Evolutionary conservation across 139 green algal genomes (phyloP).

Genomic region (Volvox reticuliferus): DNA sequence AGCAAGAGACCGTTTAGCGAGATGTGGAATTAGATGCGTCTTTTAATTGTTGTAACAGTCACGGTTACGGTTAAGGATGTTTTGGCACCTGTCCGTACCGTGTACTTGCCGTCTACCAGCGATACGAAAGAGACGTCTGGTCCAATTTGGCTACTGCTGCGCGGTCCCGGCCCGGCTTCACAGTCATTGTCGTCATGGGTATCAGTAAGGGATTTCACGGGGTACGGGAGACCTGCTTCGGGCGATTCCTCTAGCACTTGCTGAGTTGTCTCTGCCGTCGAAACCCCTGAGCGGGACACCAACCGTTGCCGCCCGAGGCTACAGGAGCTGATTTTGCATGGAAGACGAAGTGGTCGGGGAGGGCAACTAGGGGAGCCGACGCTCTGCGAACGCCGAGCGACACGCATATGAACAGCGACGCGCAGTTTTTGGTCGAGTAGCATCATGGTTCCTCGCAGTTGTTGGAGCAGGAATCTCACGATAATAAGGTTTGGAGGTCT

Average conservation of each 20-base stretch:
- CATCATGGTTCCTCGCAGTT: no score
- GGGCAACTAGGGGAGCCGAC: not conserved
- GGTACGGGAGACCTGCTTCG: not conserved
- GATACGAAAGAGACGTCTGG: conserved; percentile 19
- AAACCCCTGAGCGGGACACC: not conserved
- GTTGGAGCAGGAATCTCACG: no score
- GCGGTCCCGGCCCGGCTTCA: not conserved
- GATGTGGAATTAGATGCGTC: no score
- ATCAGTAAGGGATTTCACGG: no score
- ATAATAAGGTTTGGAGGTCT: no score
- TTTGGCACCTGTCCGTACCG: not conserved
- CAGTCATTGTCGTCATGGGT: not conserved
- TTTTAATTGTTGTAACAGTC: no score
- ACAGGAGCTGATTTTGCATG: not conserved
- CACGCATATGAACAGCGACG: no score
- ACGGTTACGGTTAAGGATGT: no score
- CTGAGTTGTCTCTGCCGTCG: not conserved
- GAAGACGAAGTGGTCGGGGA: not conserved
- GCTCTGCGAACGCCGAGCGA: not conserved
- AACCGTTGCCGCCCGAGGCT: not conserved
- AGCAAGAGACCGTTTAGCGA: no score
- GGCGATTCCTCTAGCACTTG: not conserved
- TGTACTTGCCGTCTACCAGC: conserved; percentile 10
- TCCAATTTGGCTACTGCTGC: no score
- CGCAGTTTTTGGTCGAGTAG: no score